Conservation (phyloP, 2,329 filamentous ascomycete species). For the Colletotrichum tropicicola region DNA sequence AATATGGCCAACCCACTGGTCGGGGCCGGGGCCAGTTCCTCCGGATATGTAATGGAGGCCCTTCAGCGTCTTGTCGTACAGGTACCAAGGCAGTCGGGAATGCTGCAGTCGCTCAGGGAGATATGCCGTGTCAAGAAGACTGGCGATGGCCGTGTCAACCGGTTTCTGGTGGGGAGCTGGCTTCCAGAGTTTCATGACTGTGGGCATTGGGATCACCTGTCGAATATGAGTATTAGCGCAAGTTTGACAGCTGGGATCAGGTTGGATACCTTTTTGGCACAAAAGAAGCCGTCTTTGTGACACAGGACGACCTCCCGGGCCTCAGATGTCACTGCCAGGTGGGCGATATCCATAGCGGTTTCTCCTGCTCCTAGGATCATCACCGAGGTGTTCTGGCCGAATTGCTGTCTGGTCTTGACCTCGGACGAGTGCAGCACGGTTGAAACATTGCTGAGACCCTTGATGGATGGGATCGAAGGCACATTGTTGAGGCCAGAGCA, state of each 20-base stretch:
- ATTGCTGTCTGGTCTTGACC: constrained; percentile 51
- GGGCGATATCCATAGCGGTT: constrained; percentile 54
- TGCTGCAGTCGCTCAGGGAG: constrained; percentile 55
- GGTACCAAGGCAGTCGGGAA: constrained; percentile 52
- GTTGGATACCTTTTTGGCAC: constrained; percentile 50
- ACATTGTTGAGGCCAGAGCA: constrained; percentile 55
- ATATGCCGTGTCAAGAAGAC: constrained; percentile 61
- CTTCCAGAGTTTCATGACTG: constrained; percentile 5
- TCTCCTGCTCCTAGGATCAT: constrained; percentile 55
- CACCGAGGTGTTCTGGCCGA: constrained; percentile 49
- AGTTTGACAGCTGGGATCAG: not conserved
- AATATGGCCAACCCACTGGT: constrained; percentile 60
- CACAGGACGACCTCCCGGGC: constrained; percentile 53
- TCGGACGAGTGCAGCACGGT: constrained; percentile 52
- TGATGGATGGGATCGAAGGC: constrained; percentile 47
- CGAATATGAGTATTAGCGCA: not conserved
- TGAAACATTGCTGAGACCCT: constrained; percentile 47
- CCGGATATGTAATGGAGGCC: constrained; percentile 52
- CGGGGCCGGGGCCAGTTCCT: constrained; percentile 53
- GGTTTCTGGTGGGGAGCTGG: constrained; percentile 46
- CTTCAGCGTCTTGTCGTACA: constrained; percentile 56
- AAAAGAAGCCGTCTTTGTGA: constrained; percentile 55
- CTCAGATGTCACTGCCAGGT: constrained; percentile 52
- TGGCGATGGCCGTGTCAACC: constrained; percentile 55
- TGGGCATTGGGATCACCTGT: constrained; percentile 11